Evolutionary conservation across 345 rosid genomes (phyloP), one percentile per base, ranked within the genome.

Genomic region (Alliaria petiolata): DNA sequence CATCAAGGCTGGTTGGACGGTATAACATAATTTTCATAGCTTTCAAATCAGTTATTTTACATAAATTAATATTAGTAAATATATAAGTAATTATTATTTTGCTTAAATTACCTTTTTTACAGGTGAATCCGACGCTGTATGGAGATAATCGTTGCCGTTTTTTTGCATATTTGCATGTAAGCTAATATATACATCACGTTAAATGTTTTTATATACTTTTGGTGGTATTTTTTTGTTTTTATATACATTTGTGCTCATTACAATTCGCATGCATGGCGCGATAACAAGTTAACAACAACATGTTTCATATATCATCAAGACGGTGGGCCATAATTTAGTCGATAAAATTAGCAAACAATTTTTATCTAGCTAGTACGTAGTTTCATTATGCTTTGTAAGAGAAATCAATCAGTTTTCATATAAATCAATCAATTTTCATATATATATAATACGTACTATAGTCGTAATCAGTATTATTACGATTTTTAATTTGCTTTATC

Each of bases 1-100:
- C 43, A 68, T 68, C 43, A 68, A 68, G 28, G 72, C 72, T 68
- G 72, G 72, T 39, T 68, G 72, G 72, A 68, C 54, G 72, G 72
- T 68, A 54, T 7, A 55, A 36, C 26, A 50, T 42, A 4, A 35
- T 36, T 65, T 47, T 17, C 14, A 12, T 19, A 35, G 5, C 15
- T 35, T 35, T 57, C 15, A 33, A 19, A 8, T 34, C 30, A 63
- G 9, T 36, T 20, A 60, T 19, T 39, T 35, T 20, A 11, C 42
- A 15, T 59, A 28, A 64, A 34, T 47, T 14, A 33, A 15, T 33
- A 15, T 31, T 10, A 33, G 10, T 50, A 33, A 3, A 17, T 50
- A 49, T 49, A 46, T 9, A 46, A 42, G 13, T 33, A 43, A 4
- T 16, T 25, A 46, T 30, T 47, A 6, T 34, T 65, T 16, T 52